Base-by-base conservation (phyloP, 495 filamentous ascomycete species). In the Xylaria nigripes region DNA sequence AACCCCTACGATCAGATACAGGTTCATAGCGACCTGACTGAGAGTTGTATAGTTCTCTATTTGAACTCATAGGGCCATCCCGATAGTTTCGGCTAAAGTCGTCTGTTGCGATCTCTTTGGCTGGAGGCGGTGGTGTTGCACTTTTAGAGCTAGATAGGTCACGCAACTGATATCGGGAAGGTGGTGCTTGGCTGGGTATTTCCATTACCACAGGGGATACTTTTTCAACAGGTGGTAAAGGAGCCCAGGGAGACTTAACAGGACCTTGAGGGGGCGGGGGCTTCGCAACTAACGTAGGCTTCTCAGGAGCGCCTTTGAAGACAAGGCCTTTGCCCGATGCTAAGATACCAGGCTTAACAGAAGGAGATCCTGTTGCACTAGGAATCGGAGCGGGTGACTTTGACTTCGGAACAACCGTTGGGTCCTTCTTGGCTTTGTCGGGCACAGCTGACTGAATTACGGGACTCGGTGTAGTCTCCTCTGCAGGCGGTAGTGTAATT, bases 11-110 rank as follows among this genome's bases (percentile, higher is more conserved):
- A 52, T 94, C 87, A 40, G 79, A 73, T 6, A 90, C 94, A 5
- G 94, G 91, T 62, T 99, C 93, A 61, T 95, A 94, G 40, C 89
- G 85, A 21, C 94, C 93, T 43, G 89, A 96, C 36, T 94, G 85
- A 9, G 93, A 95, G 67, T 97, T 96, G 68, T 81, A 99, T 0
- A 99, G 77, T 65, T 96, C 90, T 54, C 86, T 76, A 51, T 81
- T 82, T 9, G 80, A 75, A 40, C 50, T 52, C 0, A 62, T 46
- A 18, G 84, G 76, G 15, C 76, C 74, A 40, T 95, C 90, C 60
- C 86, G 80, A 85, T 87, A 94, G 19, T 83, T 80, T 51, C 94
- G 81, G 64, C 87, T 94, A 64, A 96, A 97, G 59, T 95, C 90
- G 66, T 97, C 93, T 5, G 92, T 89, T 8, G 89, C 89, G 60